These are phyloP conservation scores for Solanum piurae DNA, from an alignment of 257 asterid genomes.

Conservation along the genomic window DNA sequence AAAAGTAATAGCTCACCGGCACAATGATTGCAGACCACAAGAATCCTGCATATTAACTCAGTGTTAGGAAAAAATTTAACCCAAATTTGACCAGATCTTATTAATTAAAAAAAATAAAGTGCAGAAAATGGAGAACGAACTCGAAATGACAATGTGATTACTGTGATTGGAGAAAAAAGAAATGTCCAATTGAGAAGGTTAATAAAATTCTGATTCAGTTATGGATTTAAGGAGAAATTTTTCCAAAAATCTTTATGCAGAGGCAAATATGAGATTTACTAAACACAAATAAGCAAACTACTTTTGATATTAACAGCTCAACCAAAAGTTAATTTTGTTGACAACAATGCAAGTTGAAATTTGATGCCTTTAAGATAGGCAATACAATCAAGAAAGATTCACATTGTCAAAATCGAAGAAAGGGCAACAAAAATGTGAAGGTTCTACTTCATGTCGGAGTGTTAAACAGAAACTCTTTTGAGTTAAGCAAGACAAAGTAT, in stretches of 20 bases:
- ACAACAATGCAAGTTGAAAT: neutral
- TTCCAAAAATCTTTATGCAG: neutral
- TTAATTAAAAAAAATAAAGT: neutral
- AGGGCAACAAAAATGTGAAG: neutral
- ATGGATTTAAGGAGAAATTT: neutral
- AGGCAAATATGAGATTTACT: neutral
- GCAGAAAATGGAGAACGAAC: neutral
- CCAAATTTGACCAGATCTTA: neutral
- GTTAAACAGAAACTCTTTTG: neutral
- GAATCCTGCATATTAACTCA: constrained; percentile 27
- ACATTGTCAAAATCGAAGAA: neutral
- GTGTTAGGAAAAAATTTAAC: constrained; percentile 3
- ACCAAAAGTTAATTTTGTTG: neutral
- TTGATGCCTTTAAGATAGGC: neutral
- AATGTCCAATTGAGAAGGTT: neutral
- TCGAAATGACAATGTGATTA: neutral
- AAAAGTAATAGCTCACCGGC: constrained; percentile 24
- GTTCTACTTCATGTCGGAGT: neutral
- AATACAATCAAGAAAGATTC: neutral
- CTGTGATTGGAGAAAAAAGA: neutral
- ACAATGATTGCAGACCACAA: constrained; percentile 21
- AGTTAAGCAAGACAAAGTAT: neutral
- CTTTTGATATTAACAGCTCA: neutral
- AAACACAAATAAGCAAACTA: neutral
- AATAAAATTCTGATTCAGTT: neutral